These are phyloP conservation scores for Astraeus odoratus DNA, from an alignment of 768 basidiomycete species.

Conservation along the genomic window DNA sequence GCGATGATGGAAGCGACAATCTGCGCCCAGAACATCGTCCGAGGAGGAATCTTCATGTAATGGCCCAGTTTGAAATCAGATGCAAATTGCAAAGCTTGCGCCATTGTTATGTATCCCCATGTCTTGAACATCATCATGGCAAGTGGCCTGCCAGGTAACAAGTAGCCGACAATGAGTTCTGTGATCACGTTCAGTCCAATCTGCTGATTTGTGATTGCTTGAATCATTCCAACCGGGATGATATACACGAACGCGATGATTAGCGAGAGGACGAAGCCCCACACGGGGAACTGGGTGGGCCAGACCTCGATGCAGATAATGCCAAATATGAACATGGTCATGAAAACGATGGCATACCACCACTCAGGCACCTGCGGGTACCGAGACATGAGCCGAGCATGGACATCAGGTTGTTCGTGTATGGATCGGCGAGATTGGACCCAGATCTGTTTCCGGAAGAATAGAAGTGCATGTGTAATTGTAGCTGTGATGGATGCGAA, in stretches of 20 bases:
- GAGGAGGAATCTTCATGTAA: slow-evolving; percentile 63
- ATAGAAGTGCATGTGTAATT: slow-evolving; percentile 64
- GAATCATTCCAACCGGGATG: slow-evolving; percentile 72
- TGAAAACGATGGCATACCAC: slow-evolving; percentile 44
- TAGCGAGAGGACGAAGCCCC: slow-evolving; percentile 38
- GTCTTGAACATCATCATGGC: slow-evolving; percentile 79
- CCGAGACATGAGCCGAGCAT: slow-evolving; percentile 49
- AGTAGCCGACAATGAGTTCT: slow-evolving; percentile 60
- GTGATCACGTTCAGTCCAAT: slow-evolving; percentile 64
- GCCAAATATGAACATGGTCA: slow-evolving; percentile 53
- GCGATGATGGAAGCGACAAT: slow-evolving; percentile 55
- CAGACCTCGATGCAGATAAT: slow-evolving; percentile 55
- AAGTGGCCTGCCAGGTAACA: slow-evolving; percentile 55
- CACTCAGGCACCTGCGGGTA: slow-evolving; percentile 57
- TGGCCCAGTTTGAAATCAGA: slow-evolving; percentile 75
- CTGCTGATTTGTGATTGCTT: slow-evolving; percentile 77
- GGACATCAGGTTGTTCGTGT: slow-evolving; percentile 72
- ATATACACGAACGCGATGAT: slow-evolving; percentile 53
- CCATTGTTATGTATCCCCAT: slow-evolving; percentile 62
- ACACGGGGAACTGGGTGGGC: slow-evolving; percentile 44
- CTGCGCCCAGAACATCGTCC: slow-evolving; percentile 65
- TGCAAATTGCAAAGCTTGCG: slow-evolving; percentile 60
- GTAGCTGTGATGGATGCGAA: slow-evolving; percentile 78
- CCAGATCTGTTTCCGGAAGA: slow-evolving; percentile 77
- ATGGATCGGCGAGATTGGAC: slow-evolving; percentile 61